Percentiles rank a stretch among this genome's conserved stretches.
These are phyloP conservation scores for Chamaenerion angustifolium DNA, from an alignment of 345 rosid genomes.

Conservation along the genomic window DNA sequence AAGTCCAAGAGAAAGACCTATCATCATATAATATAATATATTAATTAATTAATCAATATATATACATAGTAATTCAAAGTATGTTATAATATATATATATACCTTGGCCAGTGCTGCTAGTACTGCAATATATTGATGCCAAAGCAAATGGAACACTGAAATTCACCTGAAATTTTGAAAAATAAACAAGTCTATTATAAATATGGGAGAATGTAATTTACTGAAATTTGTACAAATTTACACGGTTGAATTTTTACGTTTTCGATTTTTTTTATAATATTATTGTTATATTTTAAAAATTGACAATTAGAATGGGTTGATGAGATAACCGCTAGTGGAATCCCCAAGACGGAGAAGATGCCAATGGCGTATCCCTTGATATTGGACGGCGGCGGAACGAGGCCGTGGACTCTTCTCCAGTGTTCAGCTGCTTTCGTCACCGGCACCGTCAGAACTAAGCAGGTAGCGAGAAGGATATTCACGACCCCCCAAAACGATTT, in stretches of 20 bases:
- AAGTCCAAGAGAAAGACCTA: constrained; percentile 79
- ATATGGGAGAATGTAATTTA: too few relatives aligned
- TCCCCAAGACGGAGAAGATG: constrained; percentile 53
- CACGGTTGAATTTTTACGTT: too few relatives aligned
- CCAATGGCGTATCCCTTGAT: constrained; percentile 46
- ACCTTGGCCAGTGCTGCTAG: constrained; percentile 75
- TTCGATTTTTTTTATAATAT: too few relatives aligned
- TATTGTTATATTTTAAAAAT: too few relatives aligned
- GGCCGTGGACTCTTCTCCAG: constrained; percentile 1
- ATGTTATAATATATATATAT: not conserved
- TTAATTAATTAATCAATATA: too few relatives aligned
- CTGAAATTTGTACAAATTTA: too few relatives aligned
- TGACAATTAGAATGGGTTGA: not conserved
- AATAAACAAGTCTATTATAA: not conserved
- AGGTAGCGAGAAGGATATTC: constrained; percentile 7
- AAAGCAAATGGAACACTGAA: constrained; percentile 77
- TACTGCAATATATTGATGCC: constrained; percentile 63
- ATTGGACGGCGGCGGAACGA: constrained; percentile 23
- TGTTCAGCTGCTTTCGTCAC: constrained; percentile 6
- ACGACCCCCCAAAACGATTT: constrained; percentile 13
- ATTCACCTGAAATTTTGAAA: constrained; percentile 39
- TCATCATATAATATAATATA: too few relatives aligned
- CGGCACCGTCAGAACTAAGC: constrained; percentile 6
- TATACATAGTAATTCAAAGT: not conserved
- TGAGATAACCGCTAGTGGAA: constrained; percentile 59